Evolutionary conservation across 257 asterid species (phyloP).

Genomic region (Vinca minor): DNA sequence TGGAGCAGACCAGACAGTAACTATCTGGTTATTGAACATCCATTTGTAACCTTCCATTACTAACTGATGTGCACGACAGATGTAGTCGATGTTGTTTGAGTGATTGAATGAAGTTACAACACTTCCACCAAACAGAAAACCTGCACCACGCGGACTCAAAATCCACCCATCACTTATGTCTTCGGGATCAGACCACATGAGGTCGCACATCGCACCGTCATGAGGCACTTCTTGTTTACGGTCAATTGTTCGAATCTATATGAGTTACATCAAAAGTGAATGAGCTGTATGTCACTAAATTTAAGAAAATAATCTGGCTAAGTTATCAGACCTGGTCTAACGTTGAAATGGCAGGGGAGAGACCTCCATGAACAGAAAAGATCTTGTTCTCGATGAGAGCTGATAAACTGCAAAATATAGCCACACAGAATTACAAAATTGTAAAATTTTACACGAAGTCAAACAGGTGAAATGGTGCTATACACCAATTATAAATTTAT

Average conservation of each 20-base stretch:
- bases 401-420: constrained; percentile 57
- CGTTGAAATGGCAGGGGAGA: constrained; percentile 82
- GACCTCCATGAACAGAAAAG: constrained; percentile 95
- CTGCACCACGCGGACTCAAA: constrained; percentile 98
- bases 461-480: neutral
- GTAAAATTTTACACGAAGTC: neutral
- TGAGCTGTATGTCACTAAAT: constrained; percentile 3
- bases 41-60: constrained; percentile 98
- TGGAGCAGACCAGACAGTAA: constrained; percentile 99
- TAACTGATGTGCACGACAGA: constrained; percentile 97
- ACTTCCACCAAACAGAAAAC: constrained; percentile 87
- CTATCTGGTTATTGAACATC: constrained; percentile 91
- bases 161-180: constrained; percentile 99
- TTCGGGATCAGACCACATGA: constrained; percentile 97
- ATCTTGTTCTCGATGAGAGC: constrained; percentile 92
- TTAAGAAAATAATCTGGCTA: constrained; percentile 9
- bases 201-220: constrained; percentile 99
- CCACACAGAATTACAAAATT: neutral
- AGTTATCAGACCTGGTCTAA: constrained; percentile 68
- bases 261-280: constrained; percentile 14
- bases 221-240: constrained; percentile 99
- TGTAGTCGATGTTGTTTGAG: constrained; percentile 70
- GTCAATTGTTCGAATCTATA: constrained; percentile 81
- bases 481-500: neutral
- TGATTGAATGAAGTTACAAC: constrained; percentile 78